Percentiles rank a stretch among this genome's conserved stretches.
These are phyloP conservation scores for Colletotrichum sp. DNA, from an alignment of 2,329 filamentous ascomycete species.

Conservation along the genomic window DNA sequence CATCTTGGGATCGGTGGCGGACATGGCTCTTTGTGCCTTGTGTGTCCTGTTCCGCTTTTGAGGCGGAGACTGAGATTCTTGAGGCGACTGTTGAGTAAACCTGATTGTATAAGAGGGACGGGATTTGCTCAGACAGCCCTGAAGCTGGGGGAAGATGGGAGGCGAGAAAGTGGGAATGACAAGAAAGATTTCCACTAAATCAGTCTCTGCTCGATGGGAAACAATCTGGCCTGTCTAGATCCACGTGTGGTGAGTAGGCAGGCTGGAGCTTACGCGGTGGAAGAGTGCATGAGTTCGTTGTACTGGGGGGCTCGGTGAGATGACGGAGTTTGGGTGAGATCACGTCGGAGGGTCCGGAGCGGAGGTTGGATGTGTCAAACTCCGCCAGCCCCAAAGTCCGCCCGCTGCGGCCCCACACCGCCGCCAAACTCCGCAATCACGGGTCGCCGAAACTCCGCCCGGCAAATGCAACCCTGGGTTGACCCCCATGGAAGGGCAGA, in stretches of 20 bases:
- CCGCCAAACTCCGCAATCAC: neutral
- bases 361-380: slow-evolving; percentile 8
- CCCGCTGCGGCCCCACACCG: slow-evolving; percentile 12
- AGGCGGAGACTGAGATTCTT: neutral
- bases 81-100: neutral
- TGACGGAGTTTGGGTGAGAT: neutral
- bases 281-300: neutral
- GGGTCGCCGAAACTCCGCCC: slow-evolving; percentile 10
- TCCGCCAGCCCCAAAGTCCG: slow-evolving; percentile 9
- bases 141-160: neutral
- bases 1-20: neutral
- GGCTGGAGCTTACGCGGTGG: neutral
- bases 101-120: neutral
- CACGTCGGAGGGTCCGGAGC: neutral
- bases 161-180: neutral
- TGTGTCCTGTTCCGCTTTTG: neutral
- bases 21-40: neutral
- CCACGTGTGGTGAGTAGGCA: neutral
- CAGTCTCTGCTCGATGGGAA: neutral
- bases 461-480: neutral
- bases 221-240: neutral
- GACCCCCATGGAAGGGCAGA: neutral
- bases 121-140: neutral
- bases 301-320: neutral
- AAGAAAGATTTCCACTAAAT: neutral